Conservation (phyloP, 768 basidiomycete species). For the Cyclocybe cylindracea region DNA sequence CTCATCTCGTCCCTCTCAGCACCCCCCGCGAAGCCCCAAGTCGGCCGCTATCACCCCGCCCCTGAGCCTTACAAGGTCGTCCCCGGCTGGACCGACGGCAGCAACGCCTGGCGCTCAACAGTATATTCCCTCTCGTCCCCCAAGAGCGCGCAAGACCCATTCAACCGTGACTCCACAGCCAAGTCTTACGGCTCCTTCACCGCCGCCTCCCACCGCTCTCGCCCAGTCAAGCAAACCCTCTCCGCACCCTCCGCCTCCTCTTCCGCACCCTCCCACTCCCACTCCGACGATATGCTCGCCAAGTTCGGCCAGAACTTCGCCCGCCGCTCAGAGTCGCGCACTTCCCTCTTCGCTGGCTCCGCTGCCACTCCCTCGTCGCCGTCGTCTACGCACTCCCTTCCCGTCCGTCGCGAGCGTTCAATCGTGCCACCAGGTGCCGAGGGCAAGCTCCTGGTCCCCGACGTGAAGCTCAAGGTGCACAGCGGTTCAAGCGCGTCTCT, state of each 20-base stretch:
- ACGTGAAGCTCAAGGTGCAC: slow-evolving; percentile 41
- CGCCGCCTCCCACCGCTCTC: slow-evolving; percentile 48
- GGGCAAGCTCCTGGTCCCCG: slow-evolving; percentile 59
- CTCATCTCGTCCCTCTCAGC: slow-evolving; percentile 49
- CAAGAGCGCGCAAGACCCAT: slow-evolving; percentile 31
- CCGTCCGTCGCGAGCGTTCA: slow-evolving; percentile 48
- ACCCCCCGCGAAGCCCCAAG: slow-evolving; percentile 40
- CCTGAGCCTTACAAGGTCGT: slow-evolving; percentile 43
- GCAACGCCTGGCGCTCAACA: slow-evolving; percentile 64
- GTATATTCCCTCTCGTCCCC: slow-evolving; percentile 57
- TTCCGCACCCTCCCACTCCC: slow-evolving; percentile 18
- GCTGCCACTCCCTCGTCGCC: slow-evolving; percentile 31
- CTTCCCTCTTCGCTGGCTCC: slow-evolving; percentile 32
- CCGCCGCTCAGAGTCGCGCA: slow-evolving; percentile 55
- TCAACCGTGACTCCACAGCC: slow-evolving; percentile 26
- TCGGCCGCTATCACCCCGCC: slow-evolving; percentile 27
- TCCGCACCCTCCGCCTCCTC: slow-evolving; percentile 8
- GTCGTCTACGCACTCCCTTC: slow-evolving; percentile 35
- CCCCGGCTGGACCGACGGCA: slow-evolving; percentile 72
- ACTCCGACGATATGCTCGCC: slow-evolving; percentile 49
- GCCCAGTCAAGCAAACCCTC: slow-evolving; percentile 9
- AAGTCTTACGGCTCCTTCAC: slow-evolving; percentile 46
- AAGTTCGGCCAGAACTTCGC: slow-evolving; percentile 58
- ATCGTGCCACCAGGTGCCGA: slow-evolving; percentile 61
- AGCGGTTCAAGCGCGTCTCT: slow-evolving; percentile 38